These are phyloP conservation scores for Viola pubescens DNA, from an alignment of 441 rosid genomes.

Conservation along the genomic window DNA sequence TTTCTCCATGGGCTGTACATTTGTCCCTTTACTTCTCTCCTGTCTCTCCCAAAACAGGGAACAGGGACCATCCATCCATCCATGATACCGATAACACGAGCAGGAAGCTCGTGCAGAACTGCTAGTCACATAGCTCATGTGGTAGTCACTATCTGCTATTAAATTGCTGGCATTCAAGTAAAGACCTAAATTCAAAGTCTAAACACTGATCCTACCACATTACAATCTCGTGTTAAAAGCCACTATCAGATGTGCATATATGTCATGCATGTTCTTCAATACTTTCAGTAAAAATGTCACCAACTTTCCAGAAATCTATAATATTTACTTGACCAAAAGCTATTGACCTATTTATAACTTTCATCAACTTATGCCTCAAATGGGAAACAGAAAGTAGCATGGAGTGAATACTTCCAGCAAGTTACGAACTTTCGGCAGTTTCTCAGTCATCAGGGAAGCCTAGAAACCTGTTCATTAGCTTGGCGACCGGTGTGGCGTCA, in stretches of 20 bases:
- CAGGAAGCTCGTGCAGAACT: constrained; percentile 8
- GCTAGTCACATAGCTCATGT: constrained; percentile 14
- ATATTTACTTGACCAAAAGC: too few relatives aligned
- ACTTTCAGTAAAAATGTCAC: too few relatives aligned
- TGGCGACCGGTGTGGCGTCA: constrained; percentile 59
- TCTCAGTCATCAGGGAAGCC: constrained; percentile 72
- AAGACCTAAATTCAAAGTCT: not conserved
- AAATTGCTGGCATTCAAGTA: not conserved
- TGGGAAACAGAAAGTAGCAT: too few relatives aligned
- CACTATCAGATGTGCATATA: too few relatives aligned
- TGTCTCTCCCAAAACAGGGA: not conserved
- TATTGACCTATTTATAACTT: too few relatives aligned
- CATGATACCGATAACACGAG: not conserved
- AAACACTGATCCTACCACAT: not conserved
- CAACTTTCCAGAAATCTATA: too few relatives aligned
- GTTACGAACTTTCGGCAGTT: constrained; percentile 1
- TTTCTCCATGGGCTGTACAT: constrained; percentile 10
- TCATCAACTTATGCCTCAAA: too few relatives aligned
- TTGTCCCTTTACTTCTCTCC: constrained; percentile 7
- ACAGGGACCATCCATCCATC: not conserved
- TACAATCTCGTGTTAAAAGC: not conserved
- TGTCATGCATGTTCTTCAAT: too few relatives aligned
- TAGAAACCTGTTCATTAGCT: constrained; percentile 48
- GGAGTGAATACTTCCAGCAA: not conserved
- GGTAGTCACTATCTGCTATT: not conserved